Evolutionary conservation across 73 alveolate species (phyloP), one percentile per base, ranked within the genome.

Genomic region (Stentor coeruleus): DNA sequence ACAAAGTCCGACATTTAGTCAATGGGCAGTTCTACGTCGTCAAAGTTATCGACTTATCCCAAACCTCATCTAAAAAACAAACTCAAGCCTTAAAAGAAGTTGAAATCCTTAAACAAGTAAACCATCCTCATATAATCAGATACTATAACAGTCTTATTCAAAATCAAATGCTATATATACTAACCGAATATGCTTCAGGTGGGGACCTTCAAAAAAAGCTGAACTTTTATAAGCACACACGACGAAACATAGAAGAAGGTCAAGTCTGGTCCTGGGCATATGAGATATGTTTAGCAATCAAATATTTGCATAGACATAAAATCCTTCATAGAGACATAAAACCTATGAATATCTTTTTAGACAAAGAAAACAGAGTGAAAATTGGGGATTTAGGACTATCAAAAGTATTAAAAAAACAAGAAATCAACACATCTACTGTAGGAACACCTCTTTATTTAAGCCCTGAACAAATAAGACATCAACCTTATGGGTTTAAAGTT

Each of bases 301-400:
- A 92, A 39, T 93, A 93, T 87, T 79, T 95, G 37, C 99, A 95
- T 85, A 76, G 85, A 35, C 84, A 88, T 28, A 87, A 91, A 49
- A 88, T 95, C n/a, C 92, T 95, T 38, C 99, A 95, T 88, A 76
- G 99, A 83, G 99, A 95, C 83, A 82, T 95, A 2, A 95, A 95
- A 85, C 86, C 93, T 76, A 80, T 92, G 89, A 95, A 95, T 89
- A 88, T 95, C 37, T 87, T 95, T 75, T 82, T 95, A 86, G 59
- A 95, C 6, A 88, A 92, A 11, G 39, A 33, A 77, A 90, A 73
- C 86, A 58, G 84, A 72, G 87, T 87, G 3, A 89, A 89, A 90
- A 82, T 97, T 14, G 99, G 99, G 35, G 99, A 97, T 80, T 88
- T 97, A 75, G 99, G 99, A 39, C 99, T 96, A 28, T 94, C 99